phyloP scores from a whole-genome alignment of 441 rosid genomes.

The Populus hybrid region DNA sequence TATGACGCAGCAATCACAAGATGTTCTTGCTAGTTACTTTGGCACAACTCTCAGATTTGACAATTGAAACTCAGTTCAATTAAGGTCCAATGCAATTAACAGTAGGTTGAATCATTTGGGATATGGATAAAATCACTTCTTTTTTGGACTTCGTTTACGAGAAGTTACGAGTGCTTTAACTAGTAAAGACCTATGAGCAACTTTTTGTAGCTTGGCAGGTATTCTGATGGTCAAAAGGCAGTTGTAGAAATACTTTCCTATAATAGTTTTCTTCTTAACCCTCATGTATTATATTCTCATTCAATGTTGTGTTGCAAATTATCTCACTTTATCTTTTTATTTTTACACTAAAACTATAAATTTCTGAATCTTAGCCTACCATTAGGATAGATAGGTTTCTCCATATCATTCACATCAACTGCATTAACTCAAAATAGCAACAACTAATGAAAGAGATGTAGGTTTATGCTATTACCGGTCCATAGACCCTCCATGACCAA shows the following conservation, averaged over 20 bases:
- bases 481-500: slow-evolving; percentile 72
- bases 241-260: background rate
- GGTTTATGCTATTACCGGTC: slow-evolving; percentile 55
- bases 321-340: background rate
- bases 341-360: no score
- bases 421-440: background rate
- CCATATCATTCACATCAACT: background rate
- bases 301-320: background rate
- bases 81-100: background rate
- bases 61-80: background rate
- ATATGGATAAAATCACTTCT: background rate
- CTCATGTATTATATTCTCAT: background rate
- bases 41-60: background rate
- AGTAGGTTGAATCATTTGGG: background rate
- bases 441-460: background rate
- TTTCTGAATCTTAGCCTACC: background rate
- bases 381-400: background rate
- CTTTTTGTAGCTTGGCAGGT: background rate
- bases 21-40: background rate
- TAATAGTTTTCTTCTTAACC: no score
- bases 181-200: background rate
- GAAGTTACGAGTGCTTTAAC: background rate
- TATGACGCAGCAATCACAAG: background rate
- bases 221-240: background rate
- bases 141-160: background rate